Base-by-base conservation (phyloP, 2,329 filamentous ascomycete genomes). In the Aspergillus brunneoviolaceus region DNA sequence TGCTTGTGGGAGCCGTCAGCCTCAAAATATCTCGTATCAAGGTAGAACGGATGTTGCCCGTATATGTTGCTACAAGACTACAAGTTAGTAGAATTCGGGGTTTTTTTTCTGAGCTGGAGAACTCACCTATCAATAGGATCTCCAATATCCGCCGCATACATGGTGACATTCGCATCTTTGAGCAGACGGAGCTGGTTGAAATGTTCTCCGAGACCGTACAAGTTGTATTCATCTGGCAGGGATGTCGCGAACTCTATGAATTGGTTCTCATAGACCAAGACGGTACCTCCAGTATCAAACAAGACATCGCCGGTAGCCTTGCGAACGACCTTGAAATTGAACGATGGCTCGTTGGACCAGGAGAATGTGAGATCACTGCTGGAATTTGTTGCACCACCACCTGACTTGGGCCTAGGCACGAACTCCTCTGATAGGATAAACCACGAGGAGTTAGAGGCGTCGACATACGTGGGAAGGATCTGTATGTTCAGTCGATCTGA, bases 1-100 rank as follows among this genome's bases (percentile, higher is more conserved):
- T 88, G 84, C 1, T 77, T 80, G 51, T 84, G 76, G 33, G 78
- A 74, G 4, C 82, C 71, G 52, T 83, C 78, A 11, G 82, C 77
- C 63, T 87, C 81, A 67, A 87, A 91, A 75, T 92, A 94, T 59
- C 89, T 83, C 1, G 89, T 93, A 63, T 94, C 91, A 4, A 93
- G 79, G 70, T 94, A 95, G 69, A 93, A 86, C 0, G 91, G 88
- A 66, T 95, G 91, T 47, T 81, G 83, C 6, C 91, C 90, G 67
- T 95, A 95, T 5, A 92, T 79, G 67, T 93, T 93, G 12, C 73
- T 75, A 56, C 42, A 12, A 29, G 5, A 19, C 9, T 23, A n/a
- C 12, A 53, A 29, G n/a, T 63, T 50, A 63, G 50, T 25, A 6
- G 45, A 4, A 29, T n/a, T 1, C 31, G 12, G 49, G 16, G 4